Base-by-base conservation (phyloP, 2,329 filamentous ascomycete species). In the Stachybotrys elegans region DNA sequence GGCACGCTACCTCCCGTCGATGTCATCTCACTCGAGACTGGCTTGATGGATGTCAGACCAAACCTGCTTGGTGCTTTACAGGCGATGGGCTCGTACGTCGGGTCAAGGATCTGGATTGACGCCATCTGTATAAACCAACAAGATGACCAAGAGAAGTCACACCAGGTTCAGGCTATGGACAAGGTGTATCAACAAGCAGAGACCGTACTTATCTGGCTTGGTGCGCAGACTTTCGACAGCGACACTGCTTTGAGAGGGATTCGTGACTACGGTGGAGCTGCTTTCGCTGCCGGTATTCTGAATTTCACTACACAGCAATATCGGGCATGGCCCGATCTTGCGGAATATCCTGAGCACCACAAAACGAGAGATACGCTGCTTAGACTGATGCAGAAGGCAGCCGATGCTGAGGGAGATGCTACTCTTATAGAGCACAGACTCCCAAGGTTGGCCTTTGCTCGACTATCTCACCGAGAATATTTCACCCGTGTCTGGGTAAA, bases 401-500 rank as follows among this genome's bases (percentile, higher is more conserved):
- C 36, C 8, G 45, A 47, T 6, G 21, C 22, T 4, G 45, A 47
- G 21, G 45, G 45, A 3, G 45, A 44, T 11, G 42, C 12, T 3
- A 11, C 5, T 16, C 37, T 23, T 6, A 14, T 20, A 12, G 22
- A 42, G 4, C 42, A 47, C 17, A 36, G 45, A 19, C 14, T 47
- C 16, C 45, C 45, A 1, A 27, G 45, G 17, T 14, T 47, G n/a
- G 45, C 45, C 12, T 39, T 47, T 13, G 45, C 45, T 22, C 22
- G 25, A 5, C 21, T 47, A 7, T 44, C 37, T 12, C 16, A 41
- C 6, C 32, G 45, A 17, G 11, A 38, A 1, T 47, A 47, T 22
- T 44, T 47, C n/a, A 39, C 38, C 7, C 45, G 45, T 2, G 45
- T 47, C 12, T 47, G 45, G 45, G 42, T 44, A 9, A 47, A 47